Conservation (phyloP, 768 basidiomycete genomes). For the Mycena pura region DNA sequence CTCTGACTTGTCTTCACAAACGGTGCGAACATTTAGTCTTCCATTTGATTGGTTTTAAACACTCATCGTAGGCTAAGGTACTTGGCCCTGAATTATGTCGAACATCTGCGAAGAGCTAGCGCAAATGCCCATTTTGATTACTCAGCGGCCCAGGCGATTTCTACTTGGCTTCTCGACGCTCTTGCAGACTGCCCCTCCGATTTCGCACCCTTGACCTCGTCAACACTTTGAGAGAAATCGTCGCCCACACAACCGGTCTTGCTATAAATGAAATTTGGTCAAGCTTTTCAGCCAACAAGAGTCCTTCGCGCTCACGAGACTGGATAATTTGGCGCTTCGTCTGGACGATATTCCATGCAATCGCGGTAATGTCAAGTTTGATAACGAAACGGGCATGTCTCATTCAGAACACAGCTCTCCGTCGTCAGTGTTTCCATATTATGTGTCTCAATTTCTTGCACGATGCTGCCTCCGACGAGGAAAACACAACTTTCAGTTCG, state of each 20-base stretch:
- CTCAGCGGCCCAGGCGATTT: slow-evolving; percentile 67
- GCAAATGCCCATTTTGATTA: slow-evolving; percentile 59
- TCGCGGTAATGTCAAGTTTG: slow-evolving; percentile 13
- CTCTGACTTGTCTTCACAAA: slow-evolving; percentile 2
- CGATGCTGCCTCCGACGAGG: slow-evolving; percentile 26
- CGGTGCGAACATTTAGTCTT: slow-evolving; percentile 33
- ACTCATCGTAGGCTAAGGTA: too few relatives aligned
- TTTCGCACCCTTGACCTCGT: slow-evolving; percentile 44
- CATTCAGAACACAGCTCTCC: slow-evolving; percentile 39
- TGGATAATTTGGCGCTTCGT: slow-evolving; percentile 33
- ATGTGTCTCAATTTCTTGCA: slow-evolving; percentile 46
- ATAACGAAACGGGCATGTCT: background rate
- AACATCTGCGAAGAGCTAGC: slow-evolving; percentile 52
- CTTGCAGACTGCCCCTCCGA: slow-evolving; percentile 42
- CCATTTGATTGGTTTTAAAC: background rate
- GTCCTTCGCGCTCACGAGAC: slow-evolving; percentile 19
- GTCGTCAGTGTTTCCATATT: slow-evolving; percentile 48
- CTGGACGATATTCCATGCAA: slow-evolving; percentile 18
- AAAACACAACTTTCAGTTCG: slow-evolving; percentile 12
- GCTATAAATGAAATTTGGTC: slow-evolving; percentile 80
- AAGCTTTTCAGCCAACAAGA: slow-evolving; percentile 42
- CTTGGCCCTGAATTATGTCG: slow-evolving; percentile 40
- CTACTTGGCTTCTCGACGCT: slow-evolving; percentile 55
- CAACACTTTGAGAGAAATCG: slow-evolving; percentile 49
- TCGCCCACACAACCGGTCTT: slow-evolving; percentile 72